phyloP scores from a whole-genome alignment of 371 early-diverging fungal species.

The Mortierella sp. region DNA sequence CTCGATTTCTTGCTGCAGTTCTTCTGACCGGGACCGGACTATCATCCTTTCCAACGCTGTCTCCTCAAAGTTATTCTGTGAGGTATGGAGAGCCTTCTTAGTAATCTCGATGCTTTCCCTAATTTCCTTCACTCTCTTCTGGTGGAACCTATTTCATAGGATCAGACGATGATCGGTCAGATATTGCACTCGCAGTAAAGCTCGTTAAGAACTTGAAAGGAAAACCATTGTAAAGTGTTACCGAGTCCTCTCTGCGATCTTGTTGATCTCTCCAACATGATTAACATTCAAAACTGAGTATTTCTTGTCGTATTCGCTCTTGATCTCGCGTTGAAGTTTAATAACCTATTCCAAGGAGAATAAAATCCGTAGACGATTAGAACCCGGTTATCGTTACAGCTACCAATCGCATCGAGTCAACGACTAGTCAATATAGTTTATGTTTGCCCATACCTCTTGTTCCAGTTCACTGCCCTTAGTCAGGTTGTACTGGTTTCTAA shows the following conservation, averaged over 20 bases:
- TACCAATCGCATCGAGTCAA: not conserved
- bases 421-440: not conserved
- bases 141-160: conserved; percentile 12
- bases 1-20: conserved; percentile 16
- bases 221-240: not conserved
- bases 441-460: conserved; percentile 25
- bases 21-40: not conserved
- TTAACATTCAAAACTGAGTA: conserved; percentile 1
- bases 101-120: conserved; percentile 9
- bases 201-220: not conserved
- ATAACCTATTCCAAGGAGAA: conserved; percentile 11
- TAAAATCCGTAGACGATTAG: not conserved
- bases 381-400: not conserved
- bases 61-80: conserved; percentile 15
- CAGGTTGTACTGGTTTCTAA: conserved; percentile 17
- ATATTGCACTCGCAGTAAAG: no score
- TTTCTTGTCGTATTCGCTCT: conserved; percentile 13
- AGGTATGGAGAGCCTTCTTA: conserved; percentile 7
- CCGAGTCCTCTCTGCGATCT: conserved; percentile 13
- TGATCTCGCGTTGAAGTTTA: conserved; percentile 18
- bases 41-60: conserved; percentile 9
- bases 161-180: not conserved
- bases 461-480: conserved; percentile 31
- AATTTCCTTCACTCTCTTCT: not conserved
- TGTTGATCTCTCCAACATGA: conserved; percentile 7